Conservation (phyloP, 495 filamentous ascomycete genomes). For the Trichoderma gamsii region DNA sequence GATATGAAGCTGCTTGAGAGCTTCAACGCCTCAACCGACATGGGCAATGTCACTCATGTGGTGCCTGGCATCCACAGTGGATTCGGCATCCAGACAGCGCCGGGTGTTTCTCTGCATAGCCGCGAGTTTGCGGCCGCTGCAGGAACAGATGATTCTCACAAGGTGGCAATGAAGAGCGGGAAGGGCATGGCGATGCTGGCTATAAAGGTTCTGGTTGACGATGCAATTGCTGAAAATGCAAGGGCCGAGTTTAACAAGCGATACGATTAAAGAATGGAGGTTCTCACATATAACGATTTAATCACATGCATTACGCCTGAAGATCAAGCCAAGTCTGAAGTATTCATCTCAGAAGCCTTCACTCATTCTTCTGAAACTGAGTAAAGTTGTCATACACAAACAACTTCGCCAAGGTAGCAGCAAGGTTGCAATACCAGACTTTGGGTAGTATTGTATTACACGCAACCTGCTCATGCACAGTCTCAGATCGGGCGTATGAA, state of each 20-base stretch:
- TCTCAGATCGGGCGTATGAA: background rate
- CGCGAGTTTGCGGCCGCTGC: conserved; percentile 49
- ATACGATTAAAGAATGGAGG: conserved; percentile 37
- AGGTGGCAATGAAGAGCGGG: conserved; percentile 42
- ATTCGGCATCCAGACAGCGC: conserved; percentile 45
- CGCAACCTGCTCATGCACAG: background rate
- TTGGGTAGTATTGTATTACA: background rate
- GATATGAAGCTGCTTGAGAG: conserved; percentile 31
- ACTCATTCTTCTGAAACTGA: no score
- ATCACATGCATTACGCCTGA: no score
- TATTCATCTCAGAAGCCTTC: no score
- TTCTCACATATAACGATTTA: no score
- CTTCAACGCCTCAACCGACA: conserved; percentile 38
- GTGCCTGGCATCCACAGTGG: conserved; percentile 54
- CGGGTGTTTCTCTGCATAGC: conserved; percentile 47
- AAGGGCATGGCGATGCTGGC: conserved; percentile 53
- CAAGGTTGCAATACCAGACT: background rate
- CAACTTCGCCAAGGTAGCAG: no score
- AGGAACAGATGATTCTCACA: conserved; percentile 42
- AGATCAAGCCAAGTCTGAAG: no score
- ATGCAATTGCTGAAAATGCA: conserved; percentile 33
- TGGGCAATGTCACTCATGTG: conserved; percentile 53
- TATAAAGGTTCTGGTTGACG: conserved; percentile 43
- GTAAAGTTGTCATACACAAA: no score
- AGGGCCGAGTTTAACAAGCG: conserved; percentile 22